Evolutionary conservation across 1,284 basidiomycete genomes (phyloP).

Genomic region (Neolentinus lepideus): DNA sequence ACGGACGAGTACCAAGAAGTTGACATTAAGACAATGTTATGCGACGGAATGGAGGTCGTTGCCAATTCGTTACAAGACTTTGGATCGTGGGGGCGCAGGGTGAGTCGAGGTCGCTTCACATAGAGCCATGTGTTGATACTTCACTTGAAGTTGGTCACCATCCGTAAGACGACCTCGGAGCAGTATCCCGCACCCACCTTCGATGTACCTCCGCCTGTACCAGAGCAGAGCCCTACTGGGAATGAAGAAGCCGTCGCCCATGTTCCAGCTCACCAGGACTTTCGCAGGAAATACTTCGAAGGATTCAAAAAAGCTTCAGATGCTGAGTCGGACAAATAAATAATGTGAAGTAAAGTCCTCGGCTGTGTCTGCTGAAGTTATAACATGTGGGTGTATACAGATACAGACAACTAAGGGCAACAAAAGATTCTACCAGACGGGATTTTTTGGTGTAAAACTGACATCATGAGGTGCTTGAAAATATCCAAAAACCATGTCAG

Average conservation of each 20-base stretch:
- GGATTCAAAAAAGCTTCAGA: conserved; percentile 49
- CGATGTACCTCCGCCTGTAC: conserved; percentile 18
- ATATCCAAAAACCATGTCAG: too few species aligned
- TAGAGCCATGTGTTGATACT: background rate
- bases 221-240: conserved; percentile 2
- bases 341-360: too few species aligned
- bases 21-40: conserved; percentile 68
- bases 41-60: conserved; percentile 83
- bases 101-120: conserved; percentile 33
- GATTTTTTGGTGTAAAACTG: too few species aligned
- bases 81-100: conserved; percentile 90
- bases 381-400: too few species aligned
- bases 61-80: conserved; percentile 93
- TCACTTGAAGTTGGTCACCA: conserved; percentile 71
- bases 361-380: too few species aligned
- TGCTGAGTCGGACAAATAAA: background rate
- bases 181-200: conserved; percentile 48
- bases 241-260: conserved; percentile 23
- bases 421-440: too few species aligned
- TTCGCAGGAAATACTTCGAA: conserved; percentile 76
- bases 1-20: conserved; percentile 86
- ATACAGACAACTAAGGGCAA: too few species aligned
- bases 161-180: conserved; percentile 60
- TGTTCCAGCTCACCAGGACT: conserved; percentile 71
- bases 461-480: too few species aligned